Base-by-base conservation (phyloP, 352 stramenopile genomes). In the Phytophthora pseudosyringae region DNA sequence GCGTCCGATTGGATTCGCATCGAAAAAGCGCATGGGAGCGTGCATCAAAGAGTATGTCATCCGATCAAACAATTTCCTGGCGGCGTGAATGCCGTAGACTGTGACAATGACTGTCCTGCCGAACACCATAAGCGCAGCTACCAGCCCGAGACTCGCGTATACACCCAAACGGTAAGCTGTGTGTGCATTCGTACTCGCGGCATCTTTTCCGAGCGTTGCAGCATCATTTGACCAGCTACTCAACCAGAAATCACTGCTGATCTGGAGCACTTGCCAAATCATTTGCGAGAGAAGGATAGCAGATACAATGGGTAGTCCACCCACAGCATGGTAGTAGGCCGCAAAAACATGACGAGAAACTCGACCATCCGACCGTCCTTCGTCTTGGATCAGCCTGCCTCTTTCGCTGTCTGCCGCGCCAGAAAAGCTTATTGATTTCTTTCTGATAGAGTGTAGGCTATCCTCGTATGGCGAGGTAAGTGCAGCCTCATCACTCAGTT, bases 21-120 rank as follows among this genome's bases (percentile, higher is more conserved):
- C 93, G 73, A 98, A 98, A 65, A 98, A 98, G 6, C 81, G 62
- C 59, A 98, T 87, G 3, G 94, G 92, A 11, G 94, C 94, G 32
- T 84, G 65, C 25, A 98, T 76, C 6, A 98, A 80, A 43, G 86
- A 87, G 9, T 81, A 67, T 13, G 91, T 96, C 60, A 98, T 82
- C n/a, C 85, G 58, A 38, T 98, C 73, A 57, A 98, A 97, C 32
- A 98, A 72, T 32, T 73, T 74, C 29, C 78, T 63, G 2, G 76
- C 80, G 1, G 80, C 79, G 8, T 52, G 44, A 9, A 93, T 57
- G 7, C 81, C 79, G 2, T 74, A 82, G 12, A 64, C 53, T 6
- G 75, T 76, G 15, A 75, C 72, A 44, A 81, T 67, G 2, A 84
- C 33, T 18, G 80, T 69, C 5, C 87, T 75, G 9, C 57, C 49